phyloP scores from a whole-genome alignment of 495 filamentous ascomycete genomes.

The Staphylotrichum tortipilum region DNA sequence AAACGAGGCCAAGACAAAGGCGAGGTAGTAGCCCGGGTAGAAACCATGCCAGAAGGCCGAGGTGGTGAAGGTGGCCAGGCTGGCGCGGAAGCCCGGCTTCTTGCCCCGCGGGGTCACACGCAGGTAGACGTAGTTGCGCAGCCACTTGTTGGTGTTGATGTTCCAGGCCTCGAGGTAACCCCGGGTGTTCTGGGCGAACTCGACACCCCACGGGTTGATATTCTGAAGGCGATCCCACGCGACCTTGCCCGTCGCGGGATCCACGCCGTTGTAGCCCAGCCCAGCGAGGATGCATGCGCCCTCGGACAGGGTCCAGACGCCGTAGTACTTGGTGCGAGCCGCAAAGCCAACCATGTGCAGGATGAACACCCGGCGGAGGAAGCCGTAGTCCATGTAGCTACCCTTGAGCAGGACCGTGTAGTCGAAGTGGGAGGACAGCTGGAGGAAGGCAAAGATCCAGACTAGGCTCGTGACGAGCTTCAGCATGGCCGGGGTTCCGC shows the following conservation, averaged over 20 bases:
- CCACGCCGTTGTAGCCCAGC: constrained; percentile 88
- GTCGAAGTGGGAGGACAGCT: constrained; percentile 58
- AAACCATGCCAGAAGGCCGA: constrained; percentile 98
- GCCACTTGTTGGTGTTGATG: constrained; percentile 96
- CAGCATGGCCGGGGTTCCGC: constrained; percentile 71
- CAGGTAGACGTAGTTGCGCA: constrained; percentile 91
- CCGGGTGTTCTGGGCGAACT: constrained; percentile 82
- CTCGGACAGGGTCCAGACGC: constrained; percentile 87
- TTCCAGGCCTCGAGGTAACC: constrained; percentile 91
- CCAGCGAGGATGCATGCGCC: constrained; percentile 91
- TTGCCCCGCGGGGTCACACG: constrained; percentile 91
- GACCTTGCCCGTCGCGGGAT: constrained; percentile 69
- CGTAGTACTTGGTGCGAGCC: constrained; percentile 85
- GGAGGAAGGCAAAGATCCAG: constrained; percentile 75
- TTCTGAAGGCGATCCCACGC: constrained; percentile 87
- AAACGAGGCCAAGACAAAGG: constrained; percentile 81
- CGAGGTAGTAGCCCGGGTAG: constrained; percentile 90
- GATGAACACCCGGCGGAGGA: constrained; percentile 63
- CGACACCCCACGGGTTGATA: constrained; percentile 71
- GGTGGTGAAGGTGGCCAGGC: constrained; percentile 85
- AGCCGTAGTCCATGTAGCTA: constrained; percentile 53
- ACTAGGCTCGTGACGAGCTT: constrained; percentile 62
- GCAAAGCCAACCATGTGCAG: constrained; percentile 77
- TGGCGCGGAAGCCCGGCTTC: constrained; percentile 94
- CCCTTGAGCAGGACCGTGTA: constrained; percentile 49